phyloP scores from a whole-genome alignment of 1,139 yeast species.

The Geotrichum phurueaensis region DNA sequence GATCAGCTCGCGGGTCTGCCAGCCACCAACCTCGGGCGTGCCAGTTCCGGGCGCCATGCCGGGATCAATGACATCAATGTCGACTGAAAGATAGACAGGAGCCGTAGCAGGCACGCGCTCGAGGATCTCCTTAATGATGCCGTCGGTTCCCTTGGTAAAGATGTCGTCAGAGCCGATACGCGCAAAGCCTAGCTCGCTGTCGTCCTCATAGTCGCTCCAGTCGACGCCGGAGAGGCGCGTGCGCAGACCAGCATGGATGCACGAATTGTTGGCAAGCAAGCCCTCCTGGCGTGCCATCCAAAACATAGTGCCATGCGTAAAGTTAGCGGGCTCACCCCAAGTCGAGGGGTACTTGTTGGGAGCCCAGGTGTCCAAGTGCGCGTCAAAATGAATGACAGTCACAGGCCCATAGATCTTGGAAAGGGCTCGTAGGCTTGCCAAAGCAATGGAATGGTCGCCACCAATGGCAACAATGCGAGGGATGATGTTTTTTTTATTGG shows the following conservation, averaged over 20 bases:
- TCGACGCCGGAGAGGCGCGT: slow-evolving; percentile 58
- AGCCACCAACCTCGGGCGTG: slow-evolving; percentile 77
- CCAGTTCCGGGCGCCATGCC: slow-evolving; percentile 81
- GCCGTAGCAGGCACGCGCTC: slow-evolving; percentile 46
- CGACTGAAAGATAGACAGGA: slow-evolving; percentile 69
- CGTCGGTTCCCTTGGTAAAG: slow-evolving; percentile 41
- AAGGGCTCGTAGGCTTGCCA: slow-evolving; percentile 64
- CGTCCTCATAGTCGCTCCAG: slow-evolving; percentile 56
- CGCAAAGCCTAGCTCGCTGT: slow-evolving; percentile 55
- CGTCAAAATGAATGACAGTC: slow-evolving; percentile 69
- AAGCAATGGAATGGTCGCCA: slow-evolving; percentile 69
- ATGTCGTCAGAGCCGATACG: slow-evolving; percentile 66
- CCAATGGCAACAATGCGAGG: slow-evolving; percentile 67
- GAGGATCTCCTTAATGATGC: slow-evolving; percentile 52
- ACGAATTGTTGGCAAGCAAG: slow-evolving; percentile 46
- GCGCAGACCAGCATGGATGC: slow-evolving; percentile 68
- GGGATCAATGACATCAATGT: slow-evolving; percentile 77
- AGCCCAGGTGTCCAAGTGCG: slow-evolving; percentile 73
- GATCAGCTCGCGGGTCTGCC: slow-evolving; percentile 69
- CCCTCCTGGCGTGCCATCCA: slow-evolving; percentile 74
- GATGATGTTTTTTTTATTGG: slow-evolving; percentile 20
- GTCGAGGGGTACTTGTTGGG: slow-evolving; percentile 62
- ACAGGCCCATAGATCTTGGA: slow-evolving; percentile 55
- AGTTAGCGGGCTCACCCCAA: slow-evolving; percentile 51
- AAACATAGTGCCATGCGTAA: slow-evolving; percentile 76